Base-by-base conservation (phyloP, 331 rosid genomes). In the Acacia pycnantha region DNA sequence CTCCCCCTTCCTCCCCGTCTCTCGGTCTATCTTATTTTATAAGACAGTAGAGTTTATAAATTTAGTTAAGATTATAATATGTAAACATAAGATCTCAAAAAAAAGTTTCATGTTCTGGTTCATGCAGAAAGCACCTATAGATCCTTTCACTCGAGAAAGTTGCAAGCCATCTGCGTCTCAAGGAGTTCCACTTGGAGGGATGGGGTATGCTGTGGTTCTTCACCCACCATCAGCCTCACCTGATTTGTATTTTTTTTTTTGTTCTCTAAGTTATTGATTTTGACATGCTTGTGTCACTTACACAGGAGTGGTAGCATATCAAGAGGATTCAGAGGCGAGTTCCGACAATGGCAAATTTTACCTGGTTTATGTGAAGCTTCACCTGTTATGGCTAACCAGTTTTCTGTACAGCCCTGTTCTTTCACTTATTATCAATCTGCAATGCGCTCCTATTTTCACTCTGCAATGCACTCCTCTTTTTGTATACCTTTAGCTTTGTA, bases 111-210 rank as follows among this genome's bases (percentile, higher is more conserved):
- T 80, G 77, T 40, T 22, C 51, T 84, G 81, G 70, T 79, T 70
- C 74, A 31, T 86, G 89, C 95, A 96, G 99, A 96, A 94, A 90
- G 98, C 99, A 31, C 99, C 99, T 33, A 96, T 96, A 77, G 99
- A 96, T 88, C 99, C 99, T 84, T 94, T 96, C 88, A 92, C 92
- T 76, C 90, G 98, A 82, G 97, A 90, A 84, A 91, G 91, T 89
- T 96, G 98, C 93, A 92, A 92, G 88, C 99, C 99, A 73, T 96
- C 99, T 70, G 98, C 99, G 76, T 79, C 99, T 66, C 99, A 93
- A 88, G 99, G 99, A 67, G 98, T 96, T 89, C 98, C 99, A n/a
- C 97, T 96, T 74, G 99, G 99, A 76, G 99, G 97, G 85, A 96
- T 94, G 99, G 99, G 99, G 99, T 96, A 87, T 76, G 97, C 41